Base-by-base conservation (phyloP, 1,284 basidiomycete species). In the Pseudomicrostroma phylloplanum region DNA sequence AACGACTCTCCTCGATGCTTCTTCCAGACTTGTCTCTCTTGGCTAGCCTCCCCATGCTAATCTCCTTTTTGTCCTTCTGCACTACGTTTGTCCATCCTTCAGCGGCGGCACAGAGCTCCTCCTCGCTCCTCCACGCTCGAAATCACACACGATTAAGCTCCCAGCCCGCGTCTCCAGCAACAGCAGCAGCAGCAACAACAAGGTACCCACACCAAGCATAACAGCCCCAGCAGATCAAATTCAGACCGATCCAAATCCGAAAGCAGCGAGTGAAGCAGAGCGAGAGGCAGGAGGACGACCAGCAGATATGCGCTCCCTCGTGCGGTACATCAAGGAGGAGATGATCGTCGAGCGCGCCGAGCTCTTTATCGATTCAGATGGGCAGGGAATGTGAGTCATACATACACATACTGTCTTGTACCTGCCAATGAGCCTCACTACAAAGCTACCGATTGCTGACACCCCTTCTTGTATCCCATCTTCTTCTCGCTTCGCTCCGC, bases 271-370 rank as follows among this genome's bases (percentile, higher is more conserved):
- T 4, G 30, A 9, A 36, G 30, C 30, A 36, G 30, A 9, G 30
- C 30, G 9, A 36, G 30, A 36, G 58, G 12, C 51, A 19, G 46
- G 61, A 66, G 36, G 48, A 43, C 17, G 43, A 62, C 82, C 84
- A 8, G 82, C 84, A 17, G 87, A 91, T 72, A 82, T 96, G 67
- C 81, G 85, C 1, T 89, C 87, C 77, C 83, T 97, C 48, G 88
- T 97, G 49, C 83, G 85, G 61, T 87, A 89, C 81, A 85, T 98
- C 69, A 85, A 87, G 65, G 85, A 88, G 63, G 86, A 89, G 71
- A 79, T 93, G 60, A 83, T 97, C 70, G 88, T 85, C 67, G 92
- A 94, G 76, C 83, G 94, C 17, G 86, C 86, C 48, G 92, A 96
- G 76, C 83, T 98, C 63, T 97, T 98, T 76, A 85, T 90, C 57